Evolutionary conservation across 768 basidiomycete species (phyloP), one percentile per base, ranked within the genome.

Genomic region (Leucogyrophana mollusca): DNA sequence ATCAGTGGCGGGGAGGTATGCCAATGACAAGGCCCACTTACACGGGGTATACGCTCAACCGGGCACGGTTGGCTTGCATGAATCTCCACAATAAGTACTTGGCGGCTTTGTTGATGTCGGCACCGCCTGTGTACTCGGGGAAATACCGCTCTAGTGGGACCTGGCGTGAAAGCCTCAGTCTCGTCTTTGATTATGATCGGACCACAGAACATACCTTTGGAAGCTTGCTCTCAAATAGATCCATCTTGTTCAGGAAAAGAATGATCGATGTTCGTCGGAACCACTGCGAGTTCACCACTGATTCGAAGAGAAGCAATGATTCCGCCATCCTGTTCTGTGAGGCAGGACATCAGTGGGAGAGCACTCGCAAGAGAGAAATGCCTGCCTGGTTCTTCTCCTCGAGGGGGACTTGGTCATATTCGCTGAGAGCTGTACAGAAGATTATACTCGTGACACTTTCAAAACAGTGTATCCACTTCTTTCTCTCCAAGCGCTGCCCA

Each of bases 351-450:
- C 3, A 50, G 43, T 32, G 9, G 45, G 11, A 39, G 43, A 11
- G 32, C 14, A 38, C 46, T 38, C 16, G 21, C 18, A 37, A 41
- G 38, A 36, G 40, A 18, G 32, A 38, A 1, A 66, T n/a, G 35
- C 88, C 48, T 77, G 90, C 89, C 69, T 91, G 89, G 54, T 82
- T 88, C 74, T 94, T 90, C 65, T 96, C 94, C 68, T 98, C 94
- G 68, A 96, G 95, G 60, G 97, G 72, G 85, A 93, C 93, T 73
- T 97, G 93, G 65, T 95, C 87, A 67, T 96, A 99, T 74, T 99
- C 94, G 73, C 86, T 89, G 67, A 98, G 73, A 62, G 82, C 83
- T 54, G 95, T 93, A 52, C 96, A 69, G 73, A 98, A 97, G 39
- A 98, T 72, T 94, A n/a, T n/a, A n/a, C n/a, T n/a, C n/a, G n/a